These are phyloP conservation scores for Tremella mesenterica DNA, from an alignment of 768 basidiomycete species.

Conservation along the genomic window DNA sequence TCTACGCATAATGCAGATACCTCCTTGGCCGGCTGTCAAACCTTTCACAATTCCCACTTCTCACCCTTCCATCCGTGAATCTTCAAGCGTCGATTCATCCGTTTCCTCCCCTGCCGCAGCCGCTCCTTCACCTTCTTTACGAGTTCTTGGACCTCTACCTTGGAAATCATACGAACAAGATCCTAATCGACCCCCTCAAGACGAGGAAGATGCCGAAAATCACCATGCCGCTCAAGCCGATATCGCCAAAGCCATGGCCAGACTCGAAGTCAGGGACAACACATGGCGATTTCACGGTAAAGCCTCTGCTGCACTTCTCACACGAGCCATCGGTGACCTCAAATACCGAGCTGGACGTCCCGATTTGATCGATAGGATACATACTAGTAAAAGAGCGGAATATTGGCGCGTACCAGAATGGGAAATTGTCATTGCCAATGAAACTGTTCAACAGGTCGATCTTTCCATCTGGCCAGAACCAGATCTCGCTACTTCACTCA, in stretches of 20 bases:
- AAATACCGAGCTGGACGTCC: conserved; percentile 14
- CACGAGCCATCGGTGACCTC: conserved; percentile 30
- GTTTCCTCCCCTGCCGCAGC: conserved; percentile 6
- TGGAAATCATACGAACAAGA: conserved; percentile 26
- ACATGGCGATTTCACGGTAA: conserved; percentile 41
- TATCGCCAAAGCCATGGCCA: conserved; percentile 19
- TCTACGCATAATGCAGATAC: conserved; percentile 18
- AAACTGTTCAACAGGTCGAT: conserved; percentile 23
- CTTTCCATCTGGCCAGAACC: conserved; percentile 53
- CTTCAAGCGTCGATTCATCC: neutral
- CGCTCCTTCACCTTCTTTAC: conserved; percentile 5
- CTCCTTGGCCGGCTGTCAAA: conserved; percentile 27
- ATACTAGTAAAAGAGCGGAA: conserved; percentile 34
- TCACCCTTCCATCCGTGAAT: conserved; percentile 1
- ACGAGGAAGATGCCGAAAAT: conserved; percentile 5
- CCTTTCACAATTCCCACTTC: too few species aligned
- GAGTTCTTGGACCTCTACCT: conserved; percentile 14
- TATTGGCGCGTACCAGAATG: conserved; percentile 43
- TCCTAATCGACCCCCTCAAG: conserved; percentile 12
- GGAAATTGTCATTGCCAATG: conserved; percentile 42
- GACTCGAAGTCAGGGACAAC: conserved; percentile 23
- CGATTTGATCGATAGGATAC: conserved; percentile 18
- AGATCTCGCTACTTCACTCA: conserved; percentile 53
- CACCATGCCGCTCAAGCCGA: conserved; percentile 15
- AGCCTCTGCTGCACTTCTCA: conserved; percentile 36